phyloP scores from a whole-genome alignment of 2,329 filamentous ascomycete genomes.

The Neocucurbitaria cava region DNA sequence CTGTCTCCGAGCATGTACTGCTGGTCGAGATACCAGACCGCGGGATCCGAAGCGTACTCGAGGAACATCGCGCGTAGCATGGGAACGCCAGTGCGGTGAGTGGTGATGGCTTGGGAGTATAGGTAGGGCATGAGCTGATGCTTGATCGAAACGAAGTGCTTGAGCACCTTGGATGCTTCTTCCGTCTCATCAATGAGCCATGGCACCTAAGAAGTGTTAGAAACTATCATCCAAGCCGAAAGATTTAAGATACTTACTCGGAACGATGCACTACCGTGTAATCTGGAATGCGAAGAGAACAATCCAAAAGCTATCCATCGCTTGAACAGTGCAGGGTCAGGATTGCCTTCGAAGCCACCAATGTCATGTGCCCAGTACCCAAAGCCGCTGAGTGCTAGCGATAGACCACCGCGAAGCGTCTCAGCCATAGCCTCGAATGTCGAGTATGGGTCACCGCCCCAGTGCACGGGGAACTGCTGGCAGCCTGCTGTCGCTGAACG shows the following conservation, averaged over 20 bases:
- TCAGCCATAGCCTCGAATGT: slow-evolving; percentile 20
- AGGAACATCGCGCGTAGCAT: slow-evolving; percentile 11
- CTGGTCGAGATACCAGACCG: slow-evolving; percentile 7
- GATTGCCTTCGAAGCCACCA: slow-evolving; percentile 19
- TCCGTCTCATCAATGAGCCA: slow-evolving; percentile 16
- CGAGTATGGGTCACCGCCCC: slow-evolving; percentile 18
- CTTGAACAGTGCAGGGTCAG: slow-evolving; percentile 20
- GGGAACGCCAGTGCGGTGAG: slow-evolving; percentile 4
- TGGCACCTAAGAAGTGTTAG: slow-evolving; percentile 1
- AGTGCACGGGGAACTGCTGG: slow-evolving; percentile 17
- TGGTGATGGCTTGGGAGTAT: slow-evolving; percentile 5
- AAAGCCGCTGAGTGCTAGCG: slow-evolving; percentile 17
- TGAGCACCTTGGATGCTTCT: slow-evolving; percentile 8
- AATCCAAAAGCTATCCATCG: slow-evolving; percentile 20
- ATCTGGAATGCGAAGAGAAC: slow-evolving; percentile 15
- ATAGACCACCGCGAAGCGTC: slow-evolving; percentile 16
- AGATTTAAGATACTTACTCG: background rate
- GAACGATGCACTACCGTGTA: slow-evolving; percentile 14
- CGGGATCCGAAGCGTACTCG: slow-evolving; percentile 6
- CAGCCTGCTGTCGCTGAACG: slow-evolving; percentile 18
- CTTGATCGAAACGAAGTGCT: slow-evolving; percentile 8
- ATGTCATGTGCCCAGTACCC: slow-evolving; percentile 21
- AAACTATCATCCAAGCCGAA: background rate
- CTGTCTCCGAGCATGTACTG: slow-evolving; percentile 10
- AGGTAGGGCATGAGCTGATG: slow-evolving; percentile 12